Evolutionary conservation across 768 basidiomycete genomes (phyloP), one percentile per base, ranked within the genome.

Genomic region (Chalciporus sphaerocephalus): DNA sequence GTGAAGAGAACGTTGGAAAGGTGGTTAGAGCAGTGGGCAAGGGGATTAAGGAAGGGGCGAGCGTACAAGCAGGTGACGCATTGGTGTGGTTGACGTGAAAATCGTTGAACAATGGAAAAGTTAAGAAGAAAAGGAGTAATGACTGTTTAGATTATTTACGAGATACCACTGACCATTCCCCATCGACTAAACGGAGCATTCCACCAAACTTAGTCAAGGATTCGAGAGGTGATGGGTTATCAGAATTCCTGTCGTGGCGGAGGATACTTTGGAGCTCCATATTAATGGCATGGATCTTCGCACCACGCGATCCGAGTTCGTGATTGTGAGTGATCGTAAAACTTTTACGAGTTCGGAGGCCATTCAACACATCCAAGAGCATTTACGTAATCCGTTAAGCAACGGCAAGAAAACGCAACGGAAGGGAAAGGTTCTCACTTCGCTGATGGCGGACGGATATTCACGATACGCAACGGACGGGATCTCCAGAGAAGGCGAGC

Each of bases 61-160:
- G 62, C 0, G 76, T 83, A 13, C 61, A 64, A 28, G 69, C 73
- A 1, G 79, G 80, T 0, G 74, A 80, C 38, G 51, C 61, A 0
- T 58, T 82, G 23, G 55, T 78, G 27, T 60, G 60, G 59, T 12
- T 64, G 11, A 50, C 44, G 16, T 62, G 20, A 56, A n/a, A 16
- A 1, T n/a, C 22, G n/a, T n/a, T n/a, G n/a, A n/a, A n/a, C n/a
- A n/a, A 25, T 25, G 24, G 10, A 25, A 10, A 25, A 25, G 24
- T 25, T 6, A 25, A 6, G 5, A 25, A 25, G 10, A 5, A 5
- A 5, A 25, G 24, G 24, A 25, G 6, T 25, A 10, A n/a, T n/a
- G n/a, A n/a, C n/a, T n/a, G n/a, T n/a, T n/a, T n/a, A n/a, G n/a
- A n/a, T 25, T 10, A 25, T 25, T 10, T 10, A 6, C 30, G n/a